Base-by-base conservation (phyloP, 2,329 filamentous ascomycete genomes). In the Ophiostoma tasmaniense region DNA sequence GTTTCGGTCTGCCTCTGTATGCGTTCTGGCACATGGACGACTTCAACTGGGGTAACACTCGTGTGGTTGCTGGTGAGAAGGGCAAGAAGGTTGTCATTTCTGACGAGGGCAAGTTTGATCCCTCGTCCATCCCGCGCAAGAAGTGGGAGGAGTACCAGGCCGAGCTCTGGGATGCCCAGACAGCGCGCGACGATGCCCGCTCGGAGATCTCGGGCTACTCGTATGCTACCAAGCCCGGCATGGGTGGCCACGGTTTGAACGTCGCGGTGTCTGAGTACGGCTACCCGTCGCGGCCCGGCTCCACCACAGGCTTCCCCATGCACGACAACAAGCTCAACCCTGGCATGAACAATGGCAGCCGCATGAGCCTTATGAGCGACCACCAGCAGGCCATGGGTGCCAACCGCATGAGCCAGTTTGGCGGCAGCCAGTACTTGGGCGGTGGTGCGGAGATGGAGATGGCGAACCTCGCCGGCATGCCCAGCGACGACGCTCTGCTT, bases 11-110 rank as follows among this genome's bases (percentile, higher is more conserved):
- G 62, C 95, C 95, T 0, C 81, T 99, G 35, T 98, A 98, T 79
- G 85, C 94, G 66, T 99, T 99, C 86, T 99, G 95, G 95, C 87
- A 97, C 81, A 98, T 98, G 95, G 95, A 99, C 79, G 95, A 99
- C 81, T 99, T 99, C 86, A 91, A 90, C 75, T 99, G 95, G 95
- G 95, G 95, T 80, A 99, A 97, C 80, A 99, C 95, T 55, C 94
- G 95, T 87, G 87, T 99, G 70, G 93, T 99, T 73, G 95, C 91
- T 8, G 95, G 95, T 77, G 95, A 99, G 78, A 89, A 90, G 78
- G 95, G 95, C 73, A 90, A 92, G 78, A 94, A 97, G 83, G 83
- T 98, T 71, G 87, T 99, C 74, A 90, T 99, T 73, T 92, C 93
- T 1, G 95, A 99, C 78, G 95, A 99, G 81, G 95, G 95, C 82